Percentiles rank a stretch among this genome's conserved stretches.
Evolutionary conservation across 495 filamentous ascomycete species (phyloP).

Genomic region (Daldinia concentrica): DNA sequence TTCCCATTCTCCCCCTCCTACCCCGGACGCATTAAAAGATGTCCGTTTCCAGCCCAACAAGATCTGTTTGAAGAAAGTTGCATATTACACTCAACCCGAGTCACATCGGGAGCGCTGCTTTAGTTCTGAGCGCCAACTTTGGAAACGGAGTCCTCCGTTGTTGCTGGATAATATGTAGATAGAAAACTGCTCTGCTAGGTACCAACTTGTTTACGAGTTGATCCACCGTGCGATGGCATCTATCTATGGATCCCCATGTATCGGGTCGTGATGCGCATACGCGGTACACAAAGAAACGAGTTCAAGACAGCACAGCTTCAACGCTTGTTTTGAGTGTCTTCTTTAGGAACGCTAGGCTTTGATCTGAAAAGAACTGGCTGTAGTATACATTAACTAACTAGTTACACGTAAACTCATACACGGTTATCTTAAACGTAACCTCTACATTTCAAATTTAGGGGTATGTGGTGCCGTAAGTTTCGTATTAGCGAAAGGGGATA

Average conservation of each 20-base stretch:
- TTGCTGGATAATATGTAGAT: neutral
- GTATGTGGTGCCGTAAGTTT: too few species aligned
- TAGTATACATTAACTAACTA: neutral
- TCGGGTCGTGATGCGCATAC: constrained; percentile 32
- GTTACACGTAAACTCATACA: neutral
- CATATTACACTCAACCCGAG: constrained; percentile 33
- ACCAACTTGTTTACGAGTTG: constrained; percentile 33
- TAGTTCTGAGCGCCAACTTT: constrained; percentile 31
- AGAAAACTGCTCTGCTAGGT: neutral
- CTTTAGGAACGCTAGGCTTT: neutral
- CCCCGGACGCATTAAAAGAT: constrained; percentile 36
- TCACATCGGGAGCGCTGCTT: constrained; percentile 42
- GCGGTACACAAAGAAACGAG: constrained; percentile 29
- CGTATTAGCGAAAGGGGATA: too few species aligned
- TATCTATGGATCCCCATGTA: constrained; percentile 9
- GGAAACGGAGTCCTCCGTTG: constrained; percentile 28
- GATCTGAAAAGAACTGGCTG: neutral
- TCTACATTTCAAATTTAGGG: too few species aligned
- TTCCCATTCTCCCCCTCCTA: constrained; percentile 8
- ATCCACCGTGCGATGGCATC: constrained; percentile 20
- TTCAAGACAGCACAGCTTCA: constrained; percentile 30
- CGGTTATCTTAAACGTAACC: neutral
- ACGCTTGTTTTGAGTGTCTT: constrained; percentile 20
- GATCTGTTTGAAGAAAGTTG: constrained; percentile 36
- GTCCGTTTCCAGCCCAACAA: constrained; percentile 39